Evolutionary conservation across 345 rosid genomes (phyloP).

Genomic region (Euphorbia pulcherrima): DNA sequence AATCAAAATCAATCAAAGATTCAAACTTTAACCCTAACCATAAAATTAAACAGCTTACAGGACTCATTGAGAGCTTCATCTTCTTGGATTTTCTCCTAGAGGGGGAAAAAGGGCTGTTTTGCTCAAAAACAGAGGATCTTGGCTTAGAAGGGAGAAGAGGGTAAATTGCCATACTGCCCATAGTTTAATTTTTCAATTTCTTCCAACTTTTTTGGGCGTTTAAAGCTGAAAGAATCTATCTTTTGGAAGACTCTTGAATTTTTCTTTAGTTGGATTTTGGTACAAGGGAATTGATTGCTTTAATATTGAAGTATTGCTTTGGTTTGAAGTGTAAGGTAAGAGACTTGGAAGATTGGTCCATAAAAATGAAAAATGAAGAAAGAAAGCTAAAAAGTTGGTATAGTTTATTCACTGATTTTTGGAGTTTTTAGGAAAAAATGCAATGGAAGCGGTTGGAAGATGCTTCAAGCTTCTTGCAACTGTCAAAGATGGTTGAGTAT

Average conservation of each 20-base stretch:
- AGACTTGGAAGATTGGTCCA: slow-evolving; percentile 6
- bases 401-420: too few relatives aligned
- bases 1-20: slow-evolving; percentile 7
- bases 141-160: slow-evolving; percentile 42
- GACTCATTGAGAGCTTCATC: slow-evolving; percentile 39
- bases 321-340: background rate
- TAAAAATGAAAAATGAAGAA: too few relatives aligned
- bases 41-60: slow-evolving; percentile 38
- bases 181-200: slow-evolving; percentile 17
- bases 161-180: slow-evolving; percentile 44
- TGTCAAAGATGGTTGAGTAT: background rate
- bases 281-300: too few relatives aligned
- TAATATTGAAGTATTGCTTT: slow-evolving; percentile 10
- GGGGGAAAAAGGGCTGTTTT: slow-evolving; percentile 36
- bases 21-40: background rate
- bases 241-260: background rate
- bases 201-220: slow-evolving; percentile 8
- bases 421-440: background rate
- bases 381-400: background rate
- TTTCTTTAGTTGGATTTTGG: background rate
- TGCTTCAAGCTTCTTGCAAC: slow-evolving; percentile 5
- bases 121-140: slow-evolving; percentile 40
- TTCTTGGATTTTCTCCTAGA: slow-evolving; percentile 40
- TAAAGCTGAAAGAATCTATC: background rate
- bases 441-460: background rate